These are phyloP conservation scores for Hanseniaspora nectarophila DNA, from an alignment of 805 yeast species.

Conservation along the genomic window DNA sequence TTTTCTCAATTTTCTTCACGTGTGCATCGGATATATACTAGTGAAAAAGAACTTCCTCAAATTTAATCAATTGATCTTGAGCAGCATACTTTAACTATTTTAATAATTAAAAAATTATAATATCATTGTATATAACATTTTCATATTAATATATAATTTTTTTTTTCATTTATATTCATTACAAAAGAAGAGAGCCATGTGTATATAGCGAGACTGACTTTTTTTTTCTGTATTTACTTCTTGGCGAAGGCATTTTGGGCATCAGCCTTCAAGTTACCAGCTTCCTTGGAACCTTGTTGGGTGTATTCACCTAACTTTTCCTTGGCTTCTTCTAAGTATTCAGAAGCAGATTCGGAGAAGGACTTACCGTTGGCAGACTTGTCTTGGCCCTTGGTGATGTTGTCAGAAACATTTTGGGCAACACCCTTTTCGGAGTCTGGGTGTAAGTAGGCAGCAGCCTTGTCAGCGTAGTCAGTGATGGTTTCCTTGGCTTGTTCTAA, in stretches of 20 bases:
- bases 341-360: constrained; percentile 43
- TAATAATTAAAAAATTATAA: no score
- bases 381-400: constrained; percentile 43
- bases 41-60: no score
- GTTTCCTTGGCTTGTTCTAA: constrained; percentile 59
- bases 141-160: no score
- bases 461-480: constrained; percentile 56
- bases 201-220: not conserved
- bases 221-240: not conserved
- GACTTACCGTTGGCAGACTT: constrained; percentile 33
- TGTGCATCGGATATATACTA: no score
- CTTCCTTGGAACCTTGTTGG: constrained; percentile 37
- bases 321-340: constrained; percentile 48
- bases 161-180: no score
- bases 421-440: constrained; percentile 61
- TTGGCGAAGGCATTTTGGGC: constrained; percentile 2
- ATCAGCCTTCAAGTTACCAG: constrained; percentile 35
- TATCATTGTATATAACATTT: no score
- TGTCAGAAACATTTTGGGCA: constrained; percentile 57
- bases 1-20: no score
- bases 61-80: no score
- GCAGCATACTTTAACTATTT: no score
- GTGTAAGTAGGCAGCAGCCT: constrained; percentile 43
- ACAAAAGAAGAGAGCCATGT: not conserved
- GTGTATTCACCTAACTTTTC: constrained; percentile 36